Evolutionary conservation across 306 rosid species (phyloP).

Genomic region (Cucumis melo): DNA sequence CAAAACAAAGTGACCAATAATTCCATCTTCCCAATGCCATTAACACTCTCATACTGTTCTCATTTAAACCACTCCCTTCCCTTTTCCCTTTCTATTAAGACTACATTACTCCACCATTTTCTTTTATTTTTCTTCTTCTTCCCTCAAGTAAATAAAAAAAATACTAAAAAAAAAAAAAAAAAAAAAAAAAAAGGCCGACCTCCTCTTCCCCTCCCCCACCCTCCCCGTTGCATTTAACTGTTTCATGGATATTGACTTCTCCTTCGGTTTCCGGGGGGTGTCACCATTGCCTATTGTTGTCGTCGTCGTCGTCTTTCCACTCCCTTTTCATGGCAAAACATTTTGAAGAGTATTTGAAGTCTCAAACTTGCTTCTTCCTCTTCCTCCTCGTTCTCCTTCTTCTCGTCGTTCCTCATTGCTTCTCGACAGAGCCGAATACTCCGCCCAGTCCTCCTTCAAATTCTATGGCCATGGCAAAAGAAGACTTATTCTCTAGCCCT

Average conservation of each 20-base stretch:
- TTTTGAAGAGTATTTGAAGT: not conserved
- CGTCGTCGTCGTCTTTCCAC: not conserved
- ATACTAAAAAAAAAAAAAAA: too few species aligned
- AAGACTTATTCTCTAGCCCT: not conserved
- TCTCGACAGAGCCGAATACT: not conserved
- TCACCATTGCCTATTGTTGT: not conserved
- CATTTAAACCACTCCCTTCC: not conserved
- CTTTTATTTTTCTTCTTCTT: not conserved
- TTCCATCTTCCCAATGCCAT: not conserved
- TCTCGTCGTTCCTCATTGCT: not conserved
- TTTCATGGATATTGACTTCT: conserved; percentile 10
- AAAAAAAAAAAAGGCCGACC: not conserved
- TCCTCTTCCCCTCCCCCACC: not conserved
- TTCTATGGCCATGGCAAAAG: not conserved
- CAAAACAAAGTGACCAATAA: not conserved
- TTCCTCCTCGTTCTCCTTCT: not conserved
- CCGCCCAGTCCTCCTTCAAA: not conserved
- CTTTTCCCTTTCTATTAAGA: not conserved
- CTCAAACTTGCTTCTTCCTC: conserved; percentile 1
- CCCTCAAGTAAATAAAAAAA: too few species aligned
- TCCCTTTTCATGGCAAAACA: not conserved
- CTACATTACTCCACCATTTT: not conserved
- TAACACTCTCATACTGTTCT: not conserved
- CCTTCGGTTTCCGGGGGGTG: not conserved
- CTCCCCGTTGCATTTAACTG: too few species aligned